These are phyloP conservation scores for Trametes villosa DNA, from an alignment of 768 basidiomycete genomes.

Conservation along the genomic window DNA sequence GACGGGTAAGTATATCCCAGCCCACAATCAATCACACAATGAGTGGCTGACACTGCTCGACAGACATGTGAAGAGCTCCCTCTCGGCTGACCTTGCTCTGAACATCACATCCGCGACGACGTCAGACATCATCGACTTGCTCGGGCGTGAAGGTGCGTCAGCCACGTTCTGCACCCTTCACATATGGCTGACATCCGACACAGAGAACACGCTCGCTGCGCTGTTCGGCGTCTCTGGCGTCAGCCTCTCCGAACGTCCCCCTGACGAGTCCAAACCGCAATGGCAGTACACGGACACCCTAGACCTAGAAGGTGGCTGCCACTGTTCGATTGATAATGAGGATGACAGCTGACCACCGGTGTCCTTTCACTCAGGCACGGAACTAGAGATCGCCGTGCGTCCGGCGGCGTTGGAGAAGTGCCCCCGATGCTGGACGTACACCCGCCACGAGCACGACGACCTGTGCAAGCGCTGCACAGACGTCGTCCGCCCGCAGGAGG, in stretches of 20 bases:
- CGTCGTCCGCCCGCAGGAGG: conserved; percentile 25
- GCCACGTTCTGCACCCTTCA: conserved; percentile 2
- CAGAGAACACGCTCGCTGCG: conserved; percentile 67
- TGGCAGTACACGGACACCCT: conserved; percentile 57
- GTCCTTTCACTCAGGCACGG: conserved; percentile 22
- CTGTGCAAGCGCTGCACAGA: conserved; percentile 70
- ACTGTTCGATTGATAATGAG: neutral
- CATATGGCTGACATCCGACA: neutral
- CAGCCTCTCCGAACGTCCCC: conserved; percentile 49
- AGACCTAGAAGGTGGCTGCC: conserved; percentile 48
- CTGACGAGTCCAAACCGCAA: conserved; percentile 42
- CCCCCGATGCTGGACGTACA: conserved; percentile 90
- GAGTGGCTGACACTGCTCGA: neutral
- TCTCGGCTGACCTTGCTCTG: conserved; percentile 78
- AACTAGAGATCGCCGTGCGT: conserved; percentile 55
- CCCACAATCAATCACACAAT: neutral
- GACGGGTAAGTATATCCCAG: conserved; percentile 58
- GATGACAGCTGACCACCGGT: conserved; percentile 26
- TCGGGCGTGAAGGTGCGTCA: conserved; percentile 47
- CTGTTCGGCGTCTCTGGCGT: conserved; percentile 85
- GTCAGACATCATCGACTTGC: conserved; percentile 39
- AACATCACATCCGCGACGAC: conserved; percentile 47
- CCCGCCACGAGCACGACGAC: conserved; percentile 49
- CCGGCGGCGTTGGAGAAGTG: conserved; percentile 74
- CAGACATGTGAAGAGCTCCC: conserved; percentile 73